Conservation (phyloP, 768 basidiomycete species). For the Pleurotus eryngii region DNA sequence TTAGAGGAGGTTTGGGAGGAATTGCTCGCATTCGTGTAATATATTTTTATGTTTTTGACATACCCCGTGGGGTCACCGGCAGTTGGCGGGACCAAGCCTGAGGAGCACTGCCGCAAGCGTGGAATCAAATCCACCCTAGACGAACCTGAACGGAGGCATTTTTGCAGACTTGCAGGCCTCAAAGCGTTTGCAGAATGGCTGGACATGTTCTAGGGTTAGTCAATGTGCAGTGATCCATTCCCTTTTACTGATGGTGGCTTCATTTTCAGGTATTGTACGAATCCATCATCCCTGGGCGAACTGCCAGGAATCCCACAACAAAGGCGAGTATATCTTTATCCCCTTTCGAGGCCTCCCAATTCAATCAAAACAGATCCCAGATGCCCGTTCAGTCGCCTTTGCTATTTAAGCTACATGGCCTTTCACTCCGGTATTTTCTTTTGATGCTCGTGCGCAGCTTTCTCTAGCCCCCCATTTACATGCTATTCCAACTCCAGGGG, state of each 20-base stretch:
- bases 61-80: not conserved
- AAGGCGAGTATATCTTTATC: not conserved
- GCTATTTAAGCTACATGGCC: not conserved
- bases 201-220: not conserved
- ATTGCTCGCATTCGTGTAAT: slow-evolving; percentile 10
- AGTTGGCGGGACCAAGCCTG: not conserved
- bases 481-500: not conserved
- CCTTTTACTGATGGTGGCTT: not conserved
- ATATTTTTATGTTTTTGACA: not conserved
- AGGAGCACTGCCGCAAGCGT: not conserved
- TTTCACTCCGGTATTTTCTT: not conserved
- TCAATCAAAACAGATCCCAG: not conserved
- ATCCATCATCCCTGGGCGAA: not conserved
- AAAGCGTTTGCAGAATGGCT: not conserved
- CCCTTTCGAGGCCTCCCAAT: not conserved
- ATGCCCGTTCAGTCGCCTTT: not conserved
- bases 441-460: not conserved
- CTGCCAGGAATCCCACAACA: not conserved
- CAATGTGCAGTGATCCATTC: not conserved
- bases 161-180: not conserved
- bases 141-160: not conserved
- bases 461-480: not conserved
- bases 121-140: not conserved
- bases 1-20: slow-evolving; percentile 35
- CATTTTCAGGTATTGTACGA: not conserved